Evolutionary conservation across 148 eudicot genomes (phyloP).

Genomic region (Rheum nobile): DNA sequence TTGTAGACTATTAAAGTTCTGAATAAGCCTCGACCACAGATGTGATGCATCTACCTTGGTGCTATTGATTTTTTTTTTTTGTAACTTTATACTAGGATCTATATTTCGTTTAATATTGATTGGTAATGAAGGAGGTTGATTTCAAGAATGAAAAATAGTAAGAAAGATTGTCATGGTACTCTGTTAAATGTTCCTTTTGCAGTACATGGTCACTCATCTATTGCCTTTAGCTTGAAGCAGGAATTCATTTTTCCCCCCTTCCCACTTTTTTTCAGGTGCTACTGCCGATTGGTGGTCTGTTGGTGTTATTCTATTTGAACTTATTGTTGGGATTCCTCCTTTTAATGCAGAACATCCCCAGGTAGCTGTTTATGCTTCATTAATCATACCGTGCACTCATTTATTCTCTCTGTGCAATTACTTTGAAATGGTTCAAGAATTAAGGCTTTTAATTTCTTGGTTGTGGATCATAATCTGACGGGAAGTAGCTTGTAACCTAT

Average conservation of each 20-base stretch:
- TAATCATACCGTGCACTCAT: not conserved
- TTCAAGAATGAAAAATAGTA: not conserved
- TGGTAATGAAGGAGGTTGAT: not conserved
- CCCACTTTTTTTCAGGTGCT: slow-evolving; percentile 39
- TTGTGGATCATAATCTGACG: not conserved
- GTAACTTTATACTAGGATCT: not conserved
- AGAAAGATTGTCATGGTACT: not conserved
- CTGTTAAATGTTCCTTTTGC: not conserved
- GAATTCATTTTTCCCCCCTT: not conserved
- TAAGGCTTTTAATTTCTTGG: not conserved
- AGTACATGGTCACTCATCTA: not conserved
- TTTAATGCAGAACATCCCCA: slow-evolving; percentile 99
- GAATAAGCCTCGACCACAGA: not conserved
- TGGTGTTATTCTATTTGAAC: slow-evolving; percentile 89
- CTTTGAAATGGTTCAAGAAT: not conserved
- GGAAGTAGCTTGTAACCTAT: not conserved
- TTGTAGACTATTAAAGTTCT: not conserved
- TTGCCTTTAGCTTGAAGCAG: not conserved
- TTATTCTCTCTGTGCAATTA: not conserved
- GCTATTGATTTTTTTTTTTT: not conserved
- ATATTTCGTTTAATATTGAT: not conserved
- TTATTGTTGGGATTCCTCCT: slow-evolving; percentile 97
- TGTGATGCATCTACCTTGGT: not conserved
- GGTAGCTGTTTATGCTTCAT: slow-evolving; percentile 26
- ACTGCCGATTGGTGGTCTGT: slow-evolving; percentile 99